Percentiles rank a stretch among this genome's conserved stretches.
These are phyloP conservation scores for Leccinum incarnatum DNA, from an alignment of 768 basidiomycete species.

Conservation along the genomic window DNA sequence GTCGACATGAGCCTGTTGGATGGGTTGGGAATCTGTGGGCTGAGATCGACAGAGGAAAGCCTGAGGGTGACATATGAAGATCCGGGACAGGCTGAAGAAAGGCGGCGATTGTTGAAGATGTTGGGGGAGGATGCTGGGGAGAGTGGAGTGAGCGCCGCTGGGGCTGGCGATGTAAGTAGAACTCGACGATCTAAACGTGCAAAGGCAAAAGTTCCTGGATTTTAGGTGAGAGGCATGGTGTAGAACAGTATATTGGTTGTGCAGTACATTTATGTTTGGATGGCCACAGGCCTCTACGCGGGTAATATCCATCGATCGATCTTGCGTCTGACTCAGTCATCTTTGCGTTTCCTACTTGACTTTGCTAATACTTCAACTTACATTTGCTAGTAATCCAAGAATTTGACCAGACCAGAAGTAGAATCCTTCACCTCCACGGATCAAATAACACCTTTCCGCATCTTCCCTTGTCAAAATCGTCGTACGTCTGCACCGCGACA, in stretches of 20 bases:
- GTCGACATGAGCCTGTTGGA: constrained; percentile 32
- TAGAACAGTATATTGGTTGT: neutral
- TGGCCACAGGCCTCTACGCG: no score
- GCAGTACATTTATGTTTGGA: neutral
- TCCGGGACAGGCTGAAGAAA: constrained; percentile 59
- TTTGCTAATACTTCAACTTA: neutral
- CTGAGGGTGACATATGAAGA: constrained; percentile 67
- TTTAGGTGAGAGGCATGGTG: constrained; percentile 1
- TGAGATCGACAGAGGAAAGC: constrained; percentile 39
- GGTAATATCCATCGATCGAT: neutral
- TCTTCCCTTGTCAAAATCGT: constrained; percentile 66
- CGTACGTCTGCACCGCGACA: constrained; percentile 57
- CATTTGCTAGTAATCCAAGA: neutral
- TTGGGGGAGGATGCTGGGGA: constrained; percentile 32
- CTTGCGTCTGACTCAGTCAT: neutral
- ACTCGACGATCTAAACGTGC: constrained; percentile 12
- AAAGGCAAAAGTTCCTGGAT: constrained; percentile 8
- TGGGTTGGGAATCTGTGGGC: constrained; percentile 12
- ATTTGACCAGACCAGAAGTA: neutral
- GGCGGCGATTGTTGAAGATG: constrained; percentile 54
- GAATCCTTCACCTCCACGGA: constrained; percentile 50
- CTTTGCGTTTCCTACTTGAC: neutral
- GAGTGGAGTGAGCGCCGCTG: neutral
- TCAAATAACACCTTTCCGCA: constrained; percentile 78
- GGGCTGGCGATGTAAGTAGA: neutral